A percentile compares a stretch with the other conserved stretches of the same genome.
These are phyloP conservation scores for Paulownia fortunei DNA, from an alignment of 257 asterid genomes.

Conservation along the genomic window DNA sequence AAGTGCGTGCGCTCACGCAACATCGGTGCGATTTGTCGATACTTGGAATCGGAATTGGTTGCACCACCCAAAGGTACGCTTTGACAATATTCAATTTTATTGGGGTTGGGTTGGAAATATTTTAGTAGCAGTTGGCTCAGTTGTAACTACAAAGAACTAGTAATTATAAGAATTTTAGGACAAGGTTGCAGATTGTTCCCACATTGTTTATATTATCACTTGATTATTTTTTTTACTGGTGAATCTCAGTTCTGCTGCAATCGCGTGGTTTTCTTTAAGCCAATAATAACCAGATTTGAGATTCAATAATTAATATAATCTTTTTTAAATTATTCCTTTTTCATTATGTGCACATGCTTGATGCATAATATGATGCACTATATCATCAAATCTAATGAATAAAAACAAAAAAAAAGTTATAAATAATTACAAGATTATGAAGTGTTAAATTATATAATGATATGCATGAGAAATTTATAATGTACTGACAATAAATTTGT, in stretches of 20 bases:
- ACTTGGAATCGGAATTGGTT: neutral
- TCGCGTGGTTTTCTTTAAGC: slow-evolving; percentile 6
- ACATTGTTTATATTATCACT: neutral
- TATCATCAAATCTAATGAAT: too few relatives aligned
- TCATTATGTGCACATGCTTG: neutral
- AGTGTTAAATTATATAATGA: too few relatives aligned
- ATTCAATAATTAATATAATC: neutral
- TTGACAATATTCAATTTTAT: neutral
- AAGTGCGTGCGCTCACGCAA: slow-evolving; percentile 13
- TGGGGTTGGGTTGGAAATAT: slow-evolving; percentile 12
- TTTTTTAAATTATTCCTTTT: neutral
- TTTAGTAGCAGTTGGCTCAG: slow-evolving; percentile 1
- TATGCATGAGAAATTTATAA: too few relatives aligned
- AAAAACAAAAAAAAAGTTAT: too few relatives aligned
- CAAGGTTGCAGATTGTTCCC: neutral
- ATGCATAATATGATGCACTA: too few relatives aligned
- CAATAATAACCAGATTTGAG: neutral
- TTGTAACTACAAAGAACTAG: neutral
- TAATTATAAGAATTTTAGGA: neutral
- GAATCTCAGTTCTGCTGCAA: slow-evolving; percentile 28
- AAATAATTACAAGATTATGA: too few relatives aligned
- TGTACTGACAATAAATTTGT: neutral
- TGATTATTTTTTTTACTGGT: slow-evolving; percentile 15
- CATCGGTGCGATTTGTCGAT: neutral
- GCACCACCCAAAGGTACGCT: neutral